A percentile compares a stretch with the other conserved stretches of the same genome.
phyloP scores from a whole-genome alignment of 2,329 filamentous ascomycete species.

The Septoria petroselini region DNA sequence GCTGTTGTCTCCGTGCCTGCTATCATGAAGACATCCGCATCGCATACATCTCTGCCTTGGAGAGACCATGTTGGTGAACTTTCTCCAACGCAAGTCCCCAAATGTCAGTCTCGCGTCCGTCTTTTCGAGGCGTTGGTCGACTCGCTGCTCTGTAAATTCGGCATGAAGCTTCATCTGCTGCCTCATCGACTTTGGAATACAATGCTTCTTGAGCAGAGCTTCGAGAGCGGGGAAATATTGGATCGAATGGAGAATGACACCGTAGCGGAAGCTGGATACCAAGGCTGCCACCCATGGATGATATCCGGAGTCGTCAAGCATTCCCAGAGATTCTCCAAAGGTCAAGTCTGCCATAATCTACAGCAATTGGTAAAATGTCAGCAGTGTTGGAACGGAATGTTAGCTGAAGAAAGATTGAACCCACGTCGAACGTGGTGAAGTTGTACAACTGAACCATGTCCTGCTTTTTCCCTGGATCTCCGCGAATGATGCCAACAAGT shows the following conservation, averaged over 20 bases:
- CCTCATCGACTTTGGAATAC: constrained; percentile 7
- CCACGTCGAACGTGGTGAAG: constrained; percentile 34
- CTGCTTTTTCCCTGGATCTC: constrained; percentile 16
- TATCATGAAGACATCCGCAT: constrained; percentile 44
- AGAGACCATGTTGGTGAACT: constrained; percentile 24
- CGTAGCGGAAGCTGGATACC: constrained; percentile 11
- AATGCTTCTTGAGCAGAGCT: constrained; percentile 3
- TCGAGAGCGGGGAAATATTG: constrained; percentile 10
- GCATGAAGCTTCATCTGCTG: constrained; percentile 13
- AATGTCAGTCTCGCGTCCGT: constrained; percentile 20
- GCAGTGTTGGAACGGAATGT: too few relatives aligned
- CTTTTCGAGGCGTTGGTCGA: constrained; percentile 21
- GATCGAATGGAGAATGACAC: constrained; percentile 15
- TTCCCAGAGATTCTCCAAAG: constrained; percentile 37
- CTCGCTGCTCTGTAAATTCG: constrained; percentile 14
- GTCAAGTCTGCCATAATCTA: constrained; percentile 36
- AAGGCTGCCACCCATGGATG: constrained; percentile 37
- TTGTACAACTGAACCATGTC: constrained; percentile 32
- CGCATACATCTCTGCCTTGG: constrained; percentile 34
- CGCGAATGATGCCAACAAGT: constrained; percentile 41
- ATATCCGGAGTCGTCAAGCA: constrained; percentile 34
- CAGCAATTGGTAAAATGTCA: constrained; percentile 33
- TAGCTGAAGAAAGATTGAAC: too few relatives aligned
- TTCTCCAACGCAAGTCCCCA: constrained; percentile 26
- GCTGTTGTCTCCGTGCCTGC: constrained; percentile 77